Base-by-base conservation (phyloP, 202 grass and related monocot genomes). In the Digitaria exilis region DNA sequence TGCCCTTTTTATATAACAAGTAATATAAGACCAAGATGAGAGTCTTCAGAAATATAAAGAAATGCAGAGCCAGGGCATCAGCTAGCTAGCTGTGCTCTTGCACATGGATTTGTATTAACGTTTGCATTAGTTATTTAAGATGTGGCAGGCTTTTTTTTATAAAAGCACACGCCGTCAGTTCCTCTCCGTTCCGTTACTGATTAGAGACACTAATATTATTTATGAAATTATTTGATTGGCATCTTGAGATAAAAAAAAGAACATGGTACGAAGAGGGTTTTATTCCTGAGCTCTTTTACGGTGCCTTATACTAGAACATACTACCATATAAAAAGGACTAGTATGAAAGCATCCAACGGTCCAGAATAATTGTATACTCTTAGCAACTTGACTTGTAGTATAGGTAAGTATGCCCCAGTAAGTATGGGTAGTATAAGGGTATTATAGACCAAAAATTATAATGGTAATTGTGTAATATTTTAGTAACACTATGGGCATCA, bases 11-110 rank as follows among this genome's bases (percentile, higher is more conserved):
- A 73, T 42, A 86, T 73, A 86, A 84, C 69, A 79, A 71, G 34
- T 85, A 82, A 77, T 76, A 66, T 86, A 82, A 72, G 87, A 89
- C 87, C 39, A 82, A 65, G 43, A 59, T 45, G 68, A 56, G 4
- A 86, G 84, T 46, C 69, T 68, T 12, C 13, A 78, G 66, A 78
- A 71, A 86, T 48, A 57, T 35, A 77, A 74, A 73, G 59, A 59
- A 88, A 84, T 84, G 22, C 17, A 22, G 31, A 73, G 22, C 17
- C 34, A 65, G 57, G 16, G 62, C 52, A 76, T 86, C 32, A 83
- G n/a, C 25, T 32, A n/a, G n/a, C n/a, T n/a, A 73, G 67, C 73
- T 82, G 59, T 83, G 35, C 51, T 66, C 66, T 30, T 82, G 88
- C 83, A 83, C 83, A 86, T 83, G 79, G 79, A 66, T 39, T 66